Conservation (phyloP, 495 filamentous ascomycete species). For the Annulohypoxylon bovei region DNA sequence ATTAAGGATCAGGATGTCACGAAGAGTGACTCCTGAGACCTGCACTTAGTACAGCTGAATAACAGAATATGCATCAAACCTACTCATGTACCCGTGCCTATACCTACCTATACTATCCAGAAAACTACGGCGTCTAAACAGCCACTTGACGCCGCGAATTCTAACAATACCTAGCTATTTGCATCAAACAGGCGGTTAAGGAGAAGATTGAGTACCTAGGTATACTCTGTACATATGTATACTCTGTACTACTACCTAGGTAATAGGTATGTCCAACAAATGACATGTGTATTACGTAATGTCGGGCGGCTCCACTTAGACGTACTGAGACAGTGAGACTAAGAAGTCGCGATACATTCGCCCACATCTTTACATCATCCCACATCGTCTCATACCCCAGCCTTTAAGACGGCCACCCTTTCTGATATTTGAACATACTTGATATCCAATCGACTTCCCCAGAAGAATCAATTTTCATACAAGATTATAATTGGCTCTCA, state of each 20-base stretch:
- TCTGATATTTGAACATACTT: neutral
- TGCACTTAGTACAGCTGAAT: neutral
- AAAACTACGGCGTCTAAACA: neutral
- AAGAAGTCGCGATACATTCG: conserved; percentile 20
- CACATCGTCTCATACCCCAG: conserved; percentile 35
- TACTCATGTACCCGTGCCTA: neutral
- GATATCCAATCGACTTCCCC: conserved; percentile 34
- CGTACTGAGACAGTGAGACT: neutral
- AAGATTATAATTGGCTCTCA: conserved; percentile 16
- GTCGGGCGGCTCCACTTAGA: conserved; percentile 7
- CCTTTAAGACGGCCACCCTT: neutral
- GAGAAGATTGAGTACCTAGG: neutral
- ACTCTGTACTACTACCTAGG: neutral
- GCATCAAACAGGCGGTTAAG: conserved; percentile 16
- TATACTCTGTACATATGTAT: neutral
- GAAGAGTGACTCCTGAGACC: neutral
- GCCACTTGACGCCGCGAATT: neutral
- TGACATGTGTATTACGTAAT: conserved; percentile 25
- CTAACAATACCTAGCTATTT: conserved; percentile 28
- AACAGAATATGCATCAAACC: neutral
- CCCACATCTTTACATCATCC: conserved; percentile 31
- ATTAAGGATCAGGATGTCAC: neutral
- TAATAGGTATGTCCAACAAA: neutral
- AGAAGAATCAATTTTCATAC: conserved; percentile 10
- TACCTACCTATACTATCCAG: neutral